A percentile compares a stretch with the other conserved stretches of the same genome.
phyloP scores from a whole-genome alignment of 1,139 yeast species.

The Candida neerlandica region DNA sequence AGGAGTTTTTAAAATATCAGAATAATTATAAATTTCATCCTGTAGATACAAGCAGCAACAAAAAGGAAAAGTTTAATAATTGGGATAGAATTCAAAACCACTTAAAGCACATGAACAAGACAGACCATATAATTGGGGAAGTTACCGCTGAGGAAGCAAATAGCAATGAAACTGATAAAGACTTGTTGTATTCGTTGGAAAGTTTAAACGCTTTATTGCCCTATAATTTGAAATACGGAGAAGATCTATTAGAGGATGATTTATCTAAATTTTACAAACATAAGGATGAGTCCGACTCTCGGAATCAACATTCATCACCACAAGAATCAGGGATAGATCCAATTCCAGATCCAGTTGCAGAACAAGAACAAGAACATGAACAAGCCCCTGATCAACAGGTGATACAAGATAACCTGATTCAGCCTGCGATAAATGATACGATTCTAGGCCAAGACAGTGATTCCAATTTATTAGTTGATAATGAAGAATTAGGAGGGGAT shows the following conservation, averaged over 20 bases:
- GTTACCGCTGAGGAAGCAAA: conserved; percentile 12
- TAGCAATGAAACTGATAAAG: conserved; percentile 13
- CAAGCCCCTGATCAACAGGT: not conserved
- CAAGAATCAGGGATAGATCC: not conserved
- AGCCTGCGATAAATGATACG: not conserved
- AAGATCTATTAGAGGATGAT: conserved; percentile 27
- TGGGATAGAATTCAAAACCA: conserved; percentile 26
- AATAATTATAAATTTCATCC: conserved; percentile 36
- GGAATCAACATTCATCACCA: not conserved
- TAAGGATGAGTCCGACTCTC: not conserved
- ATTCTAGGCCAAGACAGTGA: not conserved
- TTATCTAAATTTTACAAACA: conserved; percentile 18
- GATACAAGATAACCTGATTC: not conserved
- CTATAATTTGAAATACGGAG: conserved; percentile 33
- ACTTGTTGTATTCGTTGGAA: conserved; percentile 22
- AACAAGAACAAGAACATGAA: too few species aligned
- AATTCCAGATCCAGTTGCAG: too few species aligned
- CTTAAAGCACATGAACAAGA: conserved; percentile 26
- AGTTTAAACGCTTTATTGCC: conserved; percentile 29
- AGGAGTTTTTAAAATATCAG: conserved; percentile 31
- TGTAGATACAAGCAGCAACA: conserved; percentile 16
- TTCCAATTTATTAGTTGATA: conserved; percentile 7
- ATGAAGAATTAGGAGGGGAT: conserved; percentile 21
- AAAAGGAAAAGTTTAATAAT: conserved; percentile 20
- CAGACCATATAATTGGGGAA: conserved; percentile 32